These are phyloP conservation scores for Theobroma cacao DNA, from an alignment of 345 rosid genomes.

Conservation along the genomic window DNA sequence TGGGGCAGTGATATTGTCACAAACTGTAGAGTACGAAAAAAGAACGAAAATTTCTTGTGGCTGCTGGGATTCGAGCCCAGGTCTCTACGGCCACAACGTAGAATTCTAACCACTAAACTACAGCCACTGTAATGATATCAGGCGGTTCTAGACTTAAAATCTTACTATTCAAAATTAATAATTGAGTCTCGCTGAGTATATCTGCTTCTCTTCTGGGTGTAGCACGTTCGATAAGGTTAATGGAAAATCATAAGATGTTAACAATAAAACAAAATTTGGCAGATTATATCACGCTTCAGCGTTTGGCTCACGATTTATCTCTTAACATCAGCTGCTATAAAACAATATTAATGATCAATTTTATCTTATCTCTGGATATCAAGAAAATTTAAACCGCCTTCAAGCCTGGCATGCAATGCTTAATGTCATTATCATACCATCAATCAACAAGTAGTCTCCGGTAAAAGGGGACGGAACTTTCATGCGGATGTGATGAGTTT, in stretches of 20 bases:
- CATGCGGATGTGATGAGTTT: neutral
- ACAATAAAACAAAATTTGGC: neutral
- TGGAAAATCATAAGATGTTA: neutral
- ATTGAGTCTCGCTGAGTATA: too few species aligned
- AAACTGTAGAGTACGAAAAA: neutral
- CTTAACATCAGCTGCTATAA: neutral
- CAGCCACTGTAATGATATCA: conserved; percentile 35
- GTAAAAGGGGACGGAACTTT: neutral
- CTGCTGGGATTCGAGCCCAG: conserved; percentile 94
- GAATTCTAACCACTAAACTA: conserved; percentile 87
- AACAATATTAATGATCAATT: neutral
- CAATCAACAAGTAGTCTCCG: neutral
- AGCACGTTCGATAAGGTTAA: neutral
- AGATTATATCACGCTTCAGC: neutral
- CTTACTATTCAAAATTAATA: too few species aligned
- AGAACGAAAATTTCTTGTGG: conserved; percentile 26
- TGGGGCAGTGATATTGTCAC: neutral
- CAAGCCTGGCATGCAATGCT: neutral
- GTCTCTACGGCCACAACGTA: conserved; percentile 92
- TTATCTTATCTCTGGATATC: neutral
- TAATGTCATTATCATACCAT: neutral
- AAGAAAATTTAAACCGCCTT: neutral
- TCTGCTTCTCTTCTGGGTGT: neutral
- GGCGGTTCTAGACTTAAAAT: too few species aligned
- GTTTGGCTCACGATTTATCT: neutral